A percentile compares a stretch with the other conserved stretches of the same genome.
Conservation (phyloP, 1,284 basidiomycete genomes). For the Ustilago tritici region DNA sequence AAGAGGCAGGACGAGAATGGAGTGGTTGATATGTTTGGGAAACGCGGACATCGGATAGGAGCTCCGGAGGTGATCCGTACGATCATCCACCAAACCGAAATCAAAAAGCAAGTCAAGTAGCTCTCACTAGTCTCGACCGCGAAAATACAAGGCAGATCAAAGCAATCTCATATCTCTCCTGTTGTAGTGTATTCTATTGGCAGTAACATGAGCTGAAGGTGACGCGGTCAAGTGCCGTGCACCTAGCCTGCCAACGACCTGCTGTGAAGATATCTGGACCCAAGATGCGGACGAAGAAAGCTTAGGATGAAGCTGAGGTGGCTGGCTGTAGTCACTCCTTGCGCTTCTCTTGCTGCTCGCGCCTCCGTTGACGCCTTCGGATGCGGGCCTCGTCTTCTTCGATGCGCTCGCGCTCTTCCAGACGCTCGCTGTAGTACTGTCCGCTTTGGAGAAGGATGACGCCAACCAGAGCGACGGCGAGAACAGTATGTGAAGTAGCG, state of each 20-base stretch:
- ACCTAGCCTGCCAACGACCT: not conserved
- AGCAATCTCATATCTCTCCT: not conserved
- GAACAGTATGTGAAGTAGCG: slow-evolving; percentile 64
- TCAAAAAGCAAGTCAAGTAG: not conserved
- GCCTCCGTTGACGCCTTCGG: slow-evolving; percentile 55
- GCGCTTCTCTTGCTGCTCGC: slow-evolving; percentile 56
- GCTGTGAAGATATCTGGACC: not conserved
- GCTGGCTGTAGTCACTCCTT: slow-evolving; percentile 35
- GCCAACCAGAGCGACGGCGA: slow-evolving; percentile 66
- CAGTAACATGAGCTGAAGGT: not conserved
- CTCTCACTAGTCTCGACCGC: not conserved
- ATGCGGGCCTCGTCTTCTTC: slow-evolving; percentile 67
- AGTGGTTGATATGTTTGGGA: slow-evolving; percentile 1
- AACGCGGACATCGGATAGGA: not conserved
- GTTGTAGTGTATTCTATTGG: not conserved
- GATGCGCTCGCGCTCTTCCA: slow-evolving; percentile 66
- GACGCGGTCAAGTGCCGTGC: not conserved
- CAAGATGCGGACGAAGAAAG: not conserved
- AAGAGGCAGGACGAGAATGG: not conserved
- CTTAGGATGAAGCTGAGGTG: slow-evolving; percentile 13
- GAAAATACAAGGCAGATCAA: not conserved
- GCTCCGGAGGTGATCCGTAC: slow-evolving; percentile 8
- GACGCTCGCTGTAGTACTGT: slow-evolving; percentile 68
- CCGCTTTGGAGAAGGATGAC: slow-evolving; percentile 66
- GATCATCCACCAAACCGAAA: slow-evolving; percentile 7